Evolutionary conservation across 2,329 filamentous ascomycete species (phyloP).

Genomic region (Coniochaeta hoffmannii): DNA sequence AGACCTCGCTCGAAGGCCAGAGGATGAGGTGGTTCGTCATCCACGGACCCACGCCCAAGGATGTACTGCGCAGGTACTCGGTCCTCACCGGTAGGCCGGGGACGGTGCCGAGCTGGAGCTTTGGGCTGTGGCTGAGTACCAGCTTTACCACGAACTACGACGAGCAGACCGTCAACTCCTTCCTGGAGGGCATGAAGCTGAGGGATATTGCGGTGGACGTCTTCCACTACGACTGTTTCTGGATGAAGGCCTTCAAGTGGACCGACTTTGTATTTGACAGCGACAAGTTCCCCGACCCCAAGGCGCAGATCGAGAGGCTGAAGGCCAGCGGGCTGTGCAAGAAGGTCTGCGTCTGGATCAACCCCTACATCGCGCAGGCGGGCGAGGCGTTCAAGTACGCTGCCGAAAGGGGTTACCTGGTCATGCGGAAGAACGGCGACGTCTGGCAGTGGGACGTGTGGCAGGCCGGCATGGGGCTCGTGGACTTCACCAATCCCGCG

Average conservation of each 20-base stretch:
- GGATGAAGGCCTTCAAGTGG: conserved; percentile 70
- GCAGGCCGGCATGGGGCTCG: conserved; percentile 69
- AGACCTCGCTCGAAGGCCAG: conserved; percentile 62
- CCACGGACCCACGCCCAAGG: conserved; percentile 63
- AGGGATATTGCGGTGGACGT: conserved; percentile 60
- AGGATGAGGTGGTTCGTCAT: conserved; percentile 68
- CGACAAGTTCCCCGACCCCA: conserved; percentile 61
- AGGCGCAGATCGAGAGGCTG: conserved; percentile 54
- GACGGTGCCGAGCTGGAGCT: conserved; percentile 65
- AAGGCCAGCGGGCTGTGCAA: conserved; percentile 53
- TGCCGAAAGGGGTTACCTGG: conserved; percentile 58
- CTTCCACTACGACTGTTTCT: conserved; percentile 74
- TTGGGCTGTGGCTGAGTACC: conserved; percentile 69
- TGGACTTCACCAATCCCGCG: conserved; percentile 67
- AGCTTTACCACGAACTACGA: conserved; percentile 70
- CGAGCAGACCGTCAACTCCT: conserved; percentile 58
- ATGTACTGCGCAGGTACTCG: conserved; percentile 61
- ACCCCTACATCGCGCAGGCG: conserved; percentile 65
- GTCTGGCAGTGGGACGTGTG: conserved; percentile 72
- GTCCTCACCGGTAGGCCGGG: conserved; percentile 58
- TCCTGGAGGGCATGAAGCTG: conserved; percentile 61
- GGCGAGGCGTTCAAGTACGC: conserved; percentile 59
- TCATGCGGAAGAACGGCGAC: conserved; percentile 62
- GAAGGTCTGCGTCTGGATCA: conserved; percentile 71
- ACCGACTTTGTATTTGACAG: conserved; percentile 67